Percentiles rank a stretch among this genome's conserved stretches.
Evolutionary conservation across 129 eudicot species (phyloP).

Genomic region (Helianthus tuberosus): DNA sequence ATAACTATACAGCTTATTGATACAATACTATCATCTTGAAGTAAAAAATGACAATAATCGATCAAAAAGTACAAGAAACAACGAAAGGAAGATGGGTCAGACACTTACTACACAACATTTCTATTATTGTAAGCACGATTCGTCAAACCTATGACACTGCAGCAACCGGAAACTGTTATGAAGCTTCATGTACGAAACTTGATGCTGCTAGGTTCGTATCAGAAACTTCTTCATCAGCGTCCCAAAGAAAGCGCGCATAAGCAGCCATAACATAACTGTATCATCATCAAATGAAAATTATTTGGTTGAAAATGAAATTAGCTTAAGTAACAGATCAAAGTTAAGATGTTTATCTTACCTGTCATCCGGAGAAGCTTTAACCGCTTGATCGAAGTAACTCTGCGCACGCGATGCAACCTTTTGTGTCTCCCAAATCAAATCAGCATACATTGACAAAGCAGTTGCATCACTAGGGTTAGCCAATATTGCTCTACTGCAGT

Average conservation of each 20-base stretch:
- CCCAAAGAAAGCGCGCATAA: slow-evolving; percentile 80
- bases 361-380: slow-evolving; percentile 71
- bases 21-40: slow-evolving; percentile 18
- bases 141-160: slow-evolving; percentile 39
- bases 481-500: slow-evolving; percentile 77
- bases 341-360: slow-evolving; percentile 38
- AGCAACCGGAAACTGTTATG: slow-evolving; percentile 46
- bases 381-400: slow-evolving; percentile 75
- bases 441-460: slow-evolving; percentile 66
- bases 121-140: slow-evolving; percentile 15
- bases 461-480: slow-evolving; percentile 76
- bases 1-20: slow-evolving; percentile 6
- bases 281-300: neutral
- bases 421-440: slow-evolving; percentile 72
- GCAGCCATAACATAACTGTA: slow-evolving; percentile 73
- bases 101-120: slow-evolving; percentile 25
- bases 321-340: neutral
- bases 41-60: neutral
- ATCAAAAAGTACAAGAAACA: slow-evolving; percentile 13
- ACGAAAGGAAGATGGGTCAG: slow-evolving; percentile 30
- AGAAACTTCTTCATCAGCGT: slow-evolving; percentile 52
- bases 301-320: neutral
- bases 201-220: slow-evolving; percentile 20
- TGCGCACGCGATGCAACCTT: slow-evolving; percentile 72
- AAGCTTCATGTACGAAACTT: slow-evolving; percentile 44